Base-by-base conservation (phyloP, 805 yeast species). In the Candida palmyrensis region DNA sequence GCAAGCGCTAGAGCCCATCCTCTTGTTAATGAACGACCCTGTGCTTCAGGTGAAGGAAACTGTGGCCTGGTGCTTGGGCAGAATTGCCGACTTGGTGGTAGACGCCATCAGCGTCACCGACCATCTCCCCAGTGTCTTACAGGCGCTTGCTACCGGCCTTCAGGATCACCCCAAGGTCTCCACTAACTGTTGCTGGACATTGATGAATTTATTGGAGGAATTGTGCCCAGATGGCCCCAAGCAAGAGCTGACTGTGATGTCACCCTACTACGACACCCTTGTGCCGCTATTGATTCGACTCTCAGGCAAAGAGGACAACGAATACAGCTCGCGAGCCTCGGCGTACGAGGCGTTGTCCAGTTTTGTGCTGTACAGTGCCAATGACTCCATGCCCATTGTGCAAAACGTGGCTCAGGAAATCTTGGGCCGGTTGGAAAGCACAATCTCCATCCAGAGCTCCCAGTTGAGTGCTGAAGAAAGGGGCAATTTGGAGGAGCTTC, bases 121-220 rank as follows among this genome's bases (percentile, higher is more conserved):
- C 4, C 81, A 80, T 53, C 68, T 92, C 42, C 87, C 90, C 18
- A 68, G 66, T 28, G 77, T 92, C 34, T 62, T 92, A 36, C 68
- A 73, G 33, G 92, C 95, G 1, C 73, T 92, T 42, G 58, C 80
- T 29, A 54, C 67, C 24, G 98, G 98, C n/a, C 68, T 92, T 43
- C 75, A 73, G 44, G 97, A 89, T 57, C 94, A 87, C 55, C 87
- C 97, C 22, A 86, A 84, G 59, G 95, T 92, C 21, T 75, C 89
- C 3, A 87, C 96, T n/a, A 92, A 92, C 66, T 87, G 96, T 62
- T 87, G 97, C 59, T 92, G 98, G 98, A 80, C 97, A 5, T 68
- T 92, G 41, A 92, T 92, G 61, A 92, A 92, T 57, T 68, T 92
- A 43, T 73, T 85, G 18, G 97, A 90, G 59, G 96, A 88, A 60